These are phyloP conservation scores for Globisporangium radiosum DNA, from an alignment of 352 stramenopile genomes.

Conservation along the genomic window DNA sequence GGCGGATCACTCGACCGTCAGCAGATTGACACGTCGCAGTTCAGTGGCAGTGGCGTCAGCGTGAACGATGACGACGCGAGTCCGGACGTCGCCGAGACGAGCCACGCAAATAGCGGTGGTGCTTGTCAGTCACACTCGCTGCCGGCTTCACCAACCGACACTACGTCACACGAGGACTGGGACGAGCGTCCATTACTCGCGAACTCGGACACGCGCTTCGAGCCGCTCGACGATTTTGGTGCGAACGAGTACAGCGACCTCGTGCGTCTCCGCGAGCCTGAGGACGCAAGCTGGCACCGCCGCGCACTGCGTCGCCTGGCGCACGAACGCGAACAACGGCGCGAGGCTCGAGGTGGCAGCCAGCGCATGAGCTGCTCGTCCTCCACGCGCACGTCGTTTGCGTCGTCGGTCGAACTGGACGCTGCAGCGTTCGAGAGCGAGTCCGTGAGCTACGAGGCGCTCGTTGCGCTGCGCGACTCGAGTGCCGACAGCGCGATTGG, in stretches of 20 bases:
- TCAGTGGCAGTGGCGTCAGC: too few relatives aligned
- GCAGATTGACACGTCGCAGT: background rate
- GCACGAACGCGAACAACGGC: slow-evolving; percentile 25
- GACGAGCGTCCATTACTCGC: background rate
- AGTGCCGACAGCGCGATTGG: slow-evolving; percentile 15
- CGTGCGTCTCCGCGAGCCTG: slow-evolving; percentile 17
- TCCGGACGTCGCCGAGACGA: background rate
- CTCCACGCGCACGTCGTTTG: slow-evolving; percentile 6
- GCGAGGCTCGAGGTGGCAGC: background rate
- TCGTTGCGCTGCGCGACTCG: slow-evolving; percentile 19
- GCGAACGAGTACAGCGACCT: slow-evolving; percentile 31
- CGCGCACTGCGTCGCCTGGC: slow-evolving; percentile 31
- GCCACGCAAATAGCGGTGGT: background rate
- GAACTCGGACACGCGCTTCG: background rate
- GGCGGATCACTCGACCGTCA: too few relatives aligned
- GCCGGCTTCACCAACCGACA: too few relatives aligned
- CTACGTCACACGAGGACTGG: background rate
- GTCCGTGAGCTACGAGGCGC: slow-evolving; percentile 18
- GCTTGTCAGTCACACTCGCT: too few relatives aligned
- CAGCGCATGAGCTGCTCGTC: slow-evolving; percentile 1
- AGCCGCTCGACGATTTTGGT: background rate
- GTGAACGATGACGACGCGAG: background rate
- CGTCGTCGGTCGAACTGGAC: slow-evolving; percentile 8
- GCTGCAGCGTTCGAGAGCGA: slow-evolving; percentile 1
- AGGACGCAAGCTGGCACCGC: slow-evolving; percentile 23